phyloP scores from a whole-genome alignment of 345 rosid genomes.

The Populus davidiana region DNA sequence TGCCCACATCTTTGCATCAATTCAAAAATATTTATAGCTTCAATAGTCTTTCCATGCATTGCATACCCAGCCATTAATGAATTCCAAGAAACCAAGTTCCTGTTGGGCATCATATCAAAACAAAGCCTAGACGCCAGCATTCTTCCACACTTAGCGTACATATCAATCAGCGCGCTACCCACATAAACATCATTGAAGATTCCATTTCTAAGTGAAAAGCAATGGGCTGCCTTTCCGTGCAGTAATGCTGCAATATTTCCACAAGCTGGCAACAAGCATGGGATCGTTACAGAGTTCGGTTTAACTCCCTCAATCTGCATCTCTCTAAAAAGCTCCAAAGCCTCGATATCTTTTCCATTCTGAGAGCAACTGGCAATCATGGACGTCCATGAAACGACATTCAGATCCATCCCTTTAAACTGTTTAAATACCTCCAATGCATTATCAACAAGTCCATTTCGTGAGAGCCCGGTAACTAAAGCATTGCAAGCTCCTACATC shows the following conservation, averaged over 20 bases:
- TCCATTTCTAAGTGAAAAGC: constrained; percentile 46
- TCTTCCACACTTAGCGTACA: constrained; percentile 79
- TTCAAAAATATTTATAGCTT: constrained; percentile 52
- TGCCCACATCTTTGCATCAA: constrained; percentile 44
- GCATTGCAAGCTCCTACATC: constrained; percentile 61
- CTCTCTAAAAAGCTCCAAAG: constrained; percentile 54
- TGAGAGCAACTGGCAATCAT: constrained; percentile 57
- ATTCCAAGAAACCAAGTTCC: constrained; percentile 75
- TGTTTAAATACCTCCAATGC: constrained; percentile 47
- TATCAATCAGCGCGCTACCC: constrained; percentile 67
- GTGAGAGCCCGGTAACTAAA: constrained; percentile 49
- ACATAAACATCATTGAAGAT: constrained; percentile 49
- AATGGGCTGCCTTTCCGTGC: constrained; percentile 60
- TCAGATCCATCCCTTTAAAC: constrained; percentile 44
- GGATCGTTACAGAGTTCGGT: constrained; percentile 63
- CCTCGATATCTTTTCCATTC: constrained; percentile 62
- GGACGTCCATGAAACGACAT: constrained; percentile 68
- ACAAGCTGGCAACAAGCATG: constrained; percentile 66
- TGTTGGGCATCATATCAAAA: constrained; percentile 53
- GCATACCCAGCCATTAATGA: constrained; percentile 64
- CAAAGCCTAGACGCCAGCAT: constrained; percentile 45
- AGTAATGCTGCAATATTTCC: constrained; percentile 62
- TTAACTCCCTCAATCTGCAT: constrained; percentile 56
- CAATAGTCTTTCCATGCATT: constrained; percentile 63
- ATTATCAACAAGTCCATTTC: constrained; percentile 49